A percentile compares a stretch with the other conserved stretches of the same genome.
Evolutionary conservation across 495 filamentous ascomycete species (phyloP).

Genomic region (Chaetomium cochliodes): DNA sequence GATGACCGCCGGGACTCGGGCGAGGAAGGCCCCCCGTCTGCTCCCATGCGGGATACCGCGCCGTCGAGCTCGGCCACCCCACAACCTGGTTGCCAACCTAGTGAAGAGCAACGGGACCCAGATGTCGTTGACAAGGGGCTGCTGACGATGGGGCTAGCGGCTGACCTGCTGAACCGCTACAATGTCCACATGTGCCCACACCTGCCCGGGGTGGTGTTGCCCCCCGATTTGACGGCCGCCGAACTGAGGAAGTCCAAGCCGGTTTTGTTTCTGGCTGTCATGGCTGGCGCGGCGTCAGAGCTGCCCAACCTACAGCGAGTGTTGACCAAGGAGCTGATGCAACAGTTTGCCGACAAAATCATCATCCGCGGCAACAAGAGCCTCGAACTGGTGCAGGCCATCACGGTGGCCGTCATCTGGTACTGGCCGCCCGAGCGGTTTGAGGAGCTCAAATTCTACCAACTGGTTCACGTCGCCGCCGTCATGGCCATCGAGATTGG

Average conservation of each 20-base stretch:
- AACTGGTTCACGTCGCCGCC: slow-evolving; percentile 79
- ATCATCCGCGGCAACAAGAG: slow-evolving; percentile 77
- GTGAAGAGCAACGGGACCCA: slow-evolving; percentile 17
- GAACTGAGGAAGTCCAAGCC: slow-evolving; percentile 72
- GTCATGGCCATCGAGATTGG: slow-evolving; percentile 87
- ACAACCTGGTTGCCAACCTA: slow-evolving; percentile 15
- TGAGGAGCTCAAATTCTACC: slow-evolving; percentile 89
- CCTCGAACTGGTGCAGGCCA: slow-evolving; percentile 79
- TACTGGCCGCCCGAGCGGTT: slow-evolving; percentile 80
- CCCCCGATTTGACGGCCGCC: slow-evolving; percentile 60
- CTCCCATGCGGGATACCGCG: slow-evolving; percentile 13
- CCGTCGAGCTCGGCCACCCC: slow-evolving; percentile 13
- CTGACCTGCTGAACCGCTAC: slow-evolving; percentile 66
- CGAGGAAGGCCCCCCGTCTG: slow-evolving; percentile 13
- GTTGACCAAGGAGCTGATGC: slow-evolving; percentile 70
- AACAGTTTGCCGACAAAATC: slow-evolving; percentile 68
- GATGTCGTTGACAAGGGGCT: slow-evolving; percentile 74
- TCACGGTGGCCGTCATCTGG: slow-evolving; percentile 71
- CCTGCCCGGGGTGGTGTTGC: slow-evolving; percentile 77
- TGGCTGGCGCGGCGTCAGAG: slow-evolving; percentile 65
- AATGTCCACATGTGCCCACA: slow-evolving; percentile 65
- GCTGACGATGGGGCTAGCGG: slow-evolving; percentile 60
- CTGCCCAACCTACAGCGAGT: slow-evolving; percentile 57
- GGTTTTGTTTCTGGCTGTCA: slow-evolving; percentile 75
- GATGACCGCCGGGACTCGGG: slow-evolving; percentile 30